Conservation (phyloP, 257 asterid genomes). For the Nicotiana benthamiana region DNA sequence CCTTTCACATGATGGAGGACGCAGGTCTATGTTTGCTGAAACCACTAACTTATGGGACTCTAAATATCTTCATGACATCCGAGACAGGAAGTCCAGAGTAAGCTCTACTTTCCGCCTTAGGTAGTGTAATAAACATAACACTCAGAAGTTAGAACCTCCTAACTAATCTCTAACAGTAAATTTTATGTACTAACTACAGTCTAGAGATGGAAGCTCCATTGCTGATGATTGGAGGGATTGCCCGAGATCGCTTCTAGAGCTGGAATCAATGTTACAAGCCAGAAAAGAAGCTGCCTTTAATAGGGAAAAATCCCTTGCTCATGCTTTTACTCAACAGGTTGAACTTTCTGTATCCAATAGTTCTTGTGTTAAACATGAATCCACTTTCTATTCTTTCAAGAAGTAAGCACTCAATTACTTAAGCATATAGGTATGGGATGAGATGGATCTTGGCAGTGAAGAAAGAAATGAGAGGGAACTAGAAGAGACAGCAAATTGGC, state of each 20-base stretch:
- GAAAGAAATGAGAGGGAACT: slow-evolving; percentile 33
- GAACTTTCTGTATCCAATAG: background rate
- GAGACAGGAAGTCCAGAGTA: slow-evolving; percentile 59
- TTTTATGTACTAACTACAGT: slow-evolving; percentile 23
- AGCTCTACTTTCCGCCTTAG: background rate
- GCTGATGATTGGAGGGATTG: slow-evolving; percentile 70
- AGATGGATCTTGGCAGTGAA: slow-evolving; percentile 19
- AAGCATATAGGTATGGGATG: slow-evolving; percentile 21
- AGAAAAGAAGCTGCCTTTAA: slow-evolving; percentile 64
- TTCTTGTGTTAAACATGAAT: background rate
- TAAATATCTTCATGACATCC: slow-evolving; percentile 43
- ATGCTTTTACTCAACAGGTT: slow-evolving; percentile 67
- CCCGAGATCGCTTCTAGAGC: slow-evolving; percentile 67
- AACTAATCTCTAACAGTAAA: background rate
- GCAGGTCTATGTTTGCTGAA: slow-evolving; percentile 73
- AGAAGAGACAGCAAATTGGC: slow-evolving; percentile 42
- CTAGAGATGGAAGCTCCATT: slow-evolving; percentile 50
- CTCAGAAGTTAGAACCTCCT: background rate
- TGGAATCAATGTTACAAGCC: slow-evolving; percentile 54
- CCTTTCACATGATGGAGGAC: slow-evolving; percentile 68
- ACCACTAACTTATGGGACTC: slow-evolving; percentile 59
- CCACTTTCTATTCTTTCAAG: background rate
- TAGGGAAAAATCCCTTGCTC: slow-evolving; percentile 56
- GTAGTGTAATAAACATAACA: background rate
- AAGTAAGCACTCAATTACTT: background rate